Base-by-base conservation (phyloP, 2,329 filamentous ascomycete species). In the Hypoxylon sp. region DNA sequence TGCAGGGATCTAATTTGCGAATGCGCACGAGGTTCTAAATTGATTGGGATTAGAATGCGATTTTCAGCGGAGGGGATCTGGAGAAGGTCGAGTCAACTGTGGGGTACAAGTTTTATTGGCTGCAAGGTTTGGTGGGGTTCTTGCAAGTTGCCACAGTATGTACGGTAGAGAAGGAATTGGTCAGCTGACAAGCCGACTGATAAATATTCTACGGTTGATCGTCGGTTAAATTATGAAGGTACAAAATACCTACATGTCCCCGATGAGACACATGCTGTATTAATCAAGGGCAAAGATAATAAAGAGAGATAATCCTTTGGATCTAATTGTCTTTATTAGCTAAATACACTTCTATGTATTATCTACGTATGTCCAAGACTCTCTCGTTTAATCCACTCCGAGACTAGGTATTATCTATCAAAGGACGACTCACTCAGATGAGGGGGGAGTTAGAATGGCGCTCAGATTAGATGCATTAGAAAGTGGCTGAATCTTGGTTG, bases 1-100 rank as follows among this genome's bases (percentile, higher is more conserved):
- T 75, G 69, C 64, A 46, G 68, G 63, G 53, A 48, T 58, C 41
- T 66, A 30, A 66, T 41, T 60, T 34, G 43, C 45, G 41, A 46
- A 62, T 45, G 52, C 25, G 52, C 36, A 41, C 23, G 46, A 59
- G 56, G 23, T 66, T 59, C 63, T 59, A 53, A 59, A 55, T 63
- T 45, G 50, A 49, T 45, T 49, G 53, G 50, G 41, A 53, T 34
- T 48, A 25, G 55, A 45, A 63, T 52, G n/a, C 48, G 62, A 49
- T 60, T 60, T 63, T 45, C 36, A 48, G 38, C 52, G 56, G 56
- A 60, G 56, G 56, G 57, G 57, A 65, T 48, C 17, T 45, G 41
- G 45, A 32, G 41, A 55, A 61, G 19, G 21, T 56, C 52, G 52
- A 56, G 52, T 56, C 52, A 30, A 28, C 1, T 43, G 52, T 45